Conservation (phyloP, 2,329 filamentous ascomycete species). For the Chaetomiaceae sp. region DNA sequence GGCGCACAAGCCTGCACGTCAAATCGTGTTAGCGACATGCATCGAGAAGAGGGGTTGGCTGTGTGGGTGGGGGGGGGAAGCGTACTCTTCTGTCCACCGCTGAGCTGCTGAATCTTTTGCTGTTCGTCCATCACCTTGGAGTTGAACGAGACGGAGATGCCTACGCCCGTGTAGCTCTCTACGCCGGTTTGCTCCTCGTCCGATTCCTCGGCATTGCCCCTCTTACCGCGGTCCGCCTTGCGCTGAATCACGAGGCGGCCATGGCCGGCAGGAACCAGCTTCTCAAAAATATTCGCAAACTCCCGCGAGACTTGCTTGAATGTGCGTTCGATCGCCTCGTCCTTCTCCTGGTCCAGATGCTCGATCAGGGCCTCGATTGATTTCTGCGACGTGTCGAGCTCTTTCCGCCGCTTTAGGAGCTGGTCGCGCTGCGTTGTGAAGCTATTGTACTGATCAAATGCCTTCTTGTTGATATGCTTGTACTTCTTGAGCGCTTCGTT, state of each 20-base stretch:
- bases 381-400: conserved; percentile 78
- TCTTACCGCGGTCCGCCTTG: conserved; percentile 66
- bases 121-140: conserved; percentile 93
- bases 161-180: conserved; percentile 94
- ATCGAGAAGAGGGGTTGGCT: neutral
- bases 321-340: conserved; percentile 95
- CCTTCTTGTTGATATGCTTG: conserved; percentile 98
- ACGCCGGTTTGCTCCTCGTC: conserved; percentile 68
- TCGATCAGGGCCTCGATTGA: conserved; percentile 91
- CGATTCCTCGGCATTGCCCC: conserved; percentile 53
- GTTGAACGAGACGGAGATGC: conserved; percentile 97
- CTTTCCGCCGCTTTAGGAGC: conserved; percentile 75
- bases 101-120: conserved; percentile 94
- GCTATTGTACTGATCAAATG: conserved; percentile 97
- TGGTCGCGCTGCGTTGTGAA: conserved; percentile 91
- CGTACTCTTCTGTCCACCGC: conserved; percentile 94
- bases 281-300: conserved; percentile 89
- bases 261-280: conserved; percentile 88
- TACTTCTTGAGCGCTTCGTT: conserved; percentile 94
- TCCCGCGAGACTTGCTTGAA: conserved; percentile 97
- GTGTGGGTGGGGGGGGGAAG: neutral
- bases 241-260: conserved; percentile 91
- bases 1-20: conserved; percentile 69
- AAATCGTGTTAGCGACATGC: neutral
- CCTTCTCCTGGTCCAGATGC: conserved; percentile 89